Evolutionary conservation across 2,329 filamentous ascomycete species (phyloP).

Genomic region (Purpureocillium lavendulum): DNA sequence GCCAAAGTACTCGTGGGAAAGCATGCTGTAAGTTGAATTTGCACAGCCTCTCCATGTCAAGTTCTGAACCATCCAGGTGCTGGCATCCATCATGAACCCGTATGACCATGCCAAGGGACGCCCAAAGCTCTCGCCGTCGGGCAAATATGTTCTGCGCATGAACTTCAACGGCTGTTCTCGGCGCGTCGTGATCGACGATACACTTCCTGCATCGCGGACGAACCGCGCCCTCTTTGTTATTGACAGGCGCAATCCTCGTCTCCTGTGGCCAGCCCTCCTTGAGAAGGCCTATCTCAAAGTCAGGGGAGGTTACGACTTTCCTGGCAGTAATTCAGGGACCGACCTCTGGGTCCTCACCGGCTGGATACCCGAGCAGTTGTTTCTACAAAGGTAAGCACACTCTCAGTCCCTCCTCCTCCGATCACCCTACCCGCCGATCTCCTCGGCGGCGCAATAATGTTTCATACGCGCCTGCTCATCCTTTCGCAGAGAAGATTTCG

Average conservation of each 20-base stretch:
- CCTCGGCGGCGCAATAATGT: too few relatives aligned
- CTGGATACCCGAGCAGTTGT: slow-evolving; percentile 95
- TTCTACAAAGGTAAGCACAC: slow-evolving; percentile 59
- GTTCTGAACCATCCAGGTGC: slow-evolving; percentile 39
- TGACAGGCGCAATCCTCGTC: slow-evolving; percentile 70
- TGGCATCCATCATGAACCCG: slow-evolving; percentile 68
- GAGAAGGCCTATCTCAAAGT: slow-evolving; percentile 97
- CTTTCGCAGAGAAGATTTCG: slow-evolving; percentile 59
- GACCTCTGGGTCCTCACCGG: slow-evolving; percentile 89
- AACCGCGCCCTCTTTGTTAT: slow-evolving; percentile 76
- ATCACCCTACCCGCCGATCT: too few relatives aligned
- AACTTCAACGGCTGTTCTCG: slow-evolving; percentile 94
- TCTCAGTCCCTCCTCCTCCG: neutral
- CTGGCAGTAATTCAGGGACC: slow-evolving; percentile 92
- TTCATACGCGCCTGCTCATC: neutral
- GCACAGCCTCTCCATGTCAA: neutral
- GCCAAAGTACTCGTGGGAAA: slow-evolving; percentile 62
- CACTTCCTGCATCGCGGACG: slow-evolving; percentile 69
- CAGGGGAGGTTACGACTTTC: slow-evolving; percentile 92
- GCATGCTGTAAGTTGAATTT: slow-evolving; percentile 45
- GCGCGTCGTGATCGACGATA: slow-evolving; percentile 81
- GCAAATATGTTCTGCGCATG: slow-evolving; percentile 86
- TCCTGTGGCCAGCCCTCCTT: slow-evolving; percentile 85
- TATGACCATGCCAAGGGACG: slow-evolving; percentile 50
- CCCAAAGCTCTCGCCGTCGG: slow-evolving; percentile 63